Evolutionary conservation across 2,329 filamentous ascomycete genomes (phyloP), one percentile per base, ranked within the genome.

Genomic region (Macrophomina pseudophaseolina): DNA sequence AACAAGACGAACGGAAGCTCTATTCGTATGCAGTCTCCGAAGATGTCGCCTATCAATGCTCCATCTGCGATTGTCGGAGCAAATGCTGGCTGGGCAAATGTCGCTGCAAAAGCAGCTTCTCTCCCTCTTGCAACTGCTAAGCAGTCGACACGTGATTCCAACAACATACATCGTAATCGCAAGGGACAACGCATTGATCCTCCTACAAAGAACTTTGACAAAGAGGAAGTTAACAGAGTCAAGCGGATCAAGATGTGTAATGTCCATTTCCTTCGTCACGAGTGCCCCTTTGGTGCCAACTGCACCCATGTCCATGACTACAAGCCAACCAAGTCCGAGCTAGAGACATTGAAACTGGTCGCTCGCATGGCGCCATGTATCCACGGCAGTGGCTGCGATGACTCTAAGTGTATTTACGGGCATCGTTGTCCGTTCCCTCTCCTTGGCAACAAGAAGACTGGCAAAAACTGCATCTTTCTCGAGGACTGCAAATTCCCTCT

Each of bases 161-260:
- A 53, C 48, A 53, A 44, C 56, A 62, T 89, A 65, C 80, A 83
- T 53, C 84, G 86, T 68, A 89, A 89, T 75, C 85, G 84, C 67
- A 78, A 80, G 67, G 86, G 86, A 44, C 86, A 89, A 72, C 86
- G 87, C 66, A 81, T 90, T 65, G 87, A 90, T 72, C 71, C 80
- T 75, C 70, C 81, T 73, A 72, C 81, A 75, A 76, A 83, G 76
- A 74, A 80, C 49, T 82, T 83, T 74, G 76, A 87, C 80, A 77
- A 85, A 67, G 80, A 85, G 18, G 86, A 88, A 68, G 80, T 89
- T 54, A 84, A 85, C 70, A 83, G 85, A 23, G 77, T 89, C 70
- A 88, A 88, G 76, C 86, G 85, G 74, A 75, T 88, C 69, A 89
- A 89, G 73, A 76, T 88, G 67, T 89, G 87, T 79, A 89, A 89